Conservation (phyloP, 2,329 filamentous ascomycete species). For the Thielaviopsis euricoi region DNA sequence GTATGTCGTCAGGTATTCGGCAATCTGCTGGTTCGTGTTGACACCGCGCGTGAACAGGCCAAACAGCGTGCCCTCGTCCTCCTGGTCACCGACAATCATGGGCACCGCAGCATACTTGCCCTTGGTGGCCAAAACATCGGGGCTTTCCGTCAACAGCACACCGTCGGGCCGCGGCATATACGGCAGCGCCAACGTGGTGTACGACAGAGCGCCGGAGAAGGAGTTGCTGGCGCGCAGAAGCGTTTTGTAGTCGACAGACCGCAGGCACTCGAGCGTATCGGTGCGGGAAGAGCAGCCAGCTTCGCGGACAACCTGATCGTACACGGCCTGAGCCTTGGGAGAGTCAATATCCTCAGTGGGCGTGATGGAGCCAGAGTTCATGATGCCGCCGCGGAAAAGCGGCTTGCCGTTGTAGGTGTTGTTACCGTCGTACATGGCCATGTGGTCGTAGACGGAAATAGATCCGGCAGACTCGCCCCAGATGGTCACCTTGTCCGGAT, state of each 20-base stretch:
- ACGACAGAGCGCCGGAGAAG: constrained; percentile 39
- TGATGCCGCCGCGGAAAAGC: constrained; percentile 48
- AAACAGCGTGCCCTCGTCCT: constrained; percentile 52
- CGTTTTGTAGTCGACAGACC: constrained; percentile 30
- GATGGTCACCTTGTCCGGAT: constrained; percentile 46
- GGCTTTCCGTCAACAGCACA: constrained; percentile 31
- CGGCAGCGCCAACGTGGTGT: constrained; percentile 39
- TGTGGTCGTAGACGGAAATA: constrained; percentile 47
- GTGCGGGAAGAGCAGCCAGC: constrained; percentile 35
- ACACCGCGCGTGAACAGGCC: constrained; percentile 41
- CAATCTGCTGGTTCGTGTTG: constrained; percentile 33
- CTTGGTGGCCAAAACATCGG: constrained; percentile 29
- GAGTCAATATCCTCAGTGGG: constrained; percentile 37
- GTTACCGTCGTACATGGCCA: constrained; percentile 43
- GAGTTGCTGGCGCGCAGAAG: constrained; percentile 40
- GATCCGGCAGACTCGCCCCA: constrained; percentile 45
- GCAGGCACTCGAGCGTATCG: constrained; percentile 38
- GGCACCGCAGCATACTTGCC: constrained; percentile 41
- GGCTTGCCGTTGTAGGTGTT: constrained; percentile 45
- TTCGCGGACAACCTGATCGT: constrained; percentile 32
- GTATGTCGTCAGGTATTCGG: constrained; percentile 32
- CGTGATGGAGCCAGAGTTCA: constrained; percentile 39
- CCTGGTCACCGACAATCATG: constrained; percentile 46
- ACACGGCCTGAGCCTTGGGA: constrained; percentile 36
- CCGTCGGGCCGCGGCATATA: constrained; percentile 48